Evolutionary conservation across 2,329 filamentous ascomycete genomes (phyloP).

Genomic region (Hypoxylon sp.): DNA sequence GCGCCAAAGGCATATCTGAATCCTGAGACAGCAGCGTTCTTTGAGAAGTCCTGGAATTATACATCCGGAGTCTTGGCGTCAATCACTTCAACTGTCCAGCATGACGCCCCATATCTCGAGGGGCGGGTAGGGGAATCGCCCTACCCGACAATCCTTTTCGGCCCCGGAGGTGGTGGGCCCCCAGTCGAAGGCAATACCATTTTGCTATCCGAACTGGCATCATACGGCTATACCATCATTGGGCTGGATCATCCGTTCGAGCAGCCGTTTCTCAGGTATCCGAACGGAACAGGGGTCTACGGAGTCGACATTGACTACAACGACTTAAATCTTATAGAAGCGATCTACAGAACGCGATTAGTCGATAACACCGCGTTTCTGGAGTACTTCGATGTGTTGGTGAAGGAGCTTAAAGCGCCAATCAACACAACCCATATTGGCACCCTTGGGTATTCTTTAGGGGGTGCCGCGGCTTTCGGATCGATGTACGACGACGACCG

Average conservation of each 20-base stretch:
- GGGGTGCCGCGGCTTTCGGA: slow-evolving; percentile 44
- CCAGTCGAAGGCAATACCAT: slow-evolving; percentile 44
- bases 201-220: slow-evolving; percentile 43
- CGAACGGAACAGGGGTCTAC: slow-evolving; percentile 49
- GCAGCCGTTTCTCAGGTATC: slow-evolving; percentile 50
- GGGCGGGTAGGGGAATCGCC: slow-evolving; percentile 22
- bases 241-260: slow-evolving; percentile 51
- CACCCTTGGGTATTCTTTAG: slow-evolving; percentile 46
- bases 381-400: slow-evolving; percentile 38
- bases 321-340: neutral
- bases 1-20: slow-evolving; percentile 43
- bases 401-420: slow-evolving; percentile 28
- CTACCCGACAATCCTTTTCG: slow-evolving; percentile 44
- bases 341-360: slow-evolving; percentile 41
- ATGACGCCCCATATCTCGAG: slow-evolving; percentile 33
- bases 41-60: slow-evolving; percentile 40
- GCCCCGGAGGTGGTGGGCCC: slow-evolving; percentile 42
- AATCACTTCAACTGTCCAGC: slow-evolving; percentile 41
- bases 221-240: slow-evolving; percentile 49
- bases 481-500: slow-evolving; percentile 31
- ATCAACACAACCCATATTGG: slow-evolving; percentile 43
- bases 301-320: slow-evolving; percentile 40
- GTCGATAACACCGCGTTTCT: slow-evolving; percentile 46
- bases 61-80: slow-evolving; percentile 39
- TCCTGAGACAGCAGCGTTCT: slow-evolving; percentile 41